Evolutionary conservation across 2,329 filamentous ascomycete genomes (phyloP), one percentile per base, ranked within the genome.

Genomic region (Hymenoscyphus fructigenus): DNA sequence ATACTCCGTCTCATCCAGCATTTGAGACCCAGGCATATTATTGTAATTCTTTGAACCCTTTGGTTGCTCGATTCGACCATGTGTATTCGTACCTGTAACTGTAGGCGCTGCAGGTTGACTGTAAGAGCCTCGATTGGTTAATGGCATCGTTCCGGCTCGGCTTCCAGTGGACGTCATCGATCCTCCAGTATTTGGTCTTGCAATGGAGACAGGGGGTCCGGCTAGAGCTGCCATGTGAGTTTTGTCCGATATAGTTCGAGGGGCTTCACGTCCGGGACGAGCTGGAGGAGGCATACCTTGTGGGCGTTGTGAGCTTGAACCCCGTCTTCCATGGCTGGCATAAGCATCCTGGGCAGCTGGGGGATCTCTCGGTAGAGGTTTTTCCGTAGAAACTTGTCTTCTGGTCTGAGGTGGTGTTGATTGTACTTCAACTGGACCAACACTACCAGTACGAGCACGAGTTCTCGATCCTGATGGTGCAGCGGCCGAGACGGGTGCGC

Each of bases 31-130:
- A 23, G 90, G 90, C 36, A 94, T 92, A 59, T 86, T 85, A 50
- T 36, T 36, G 75, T 93, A 92, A 69, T 86, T 87, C 73, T 89
- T 86, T 23, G 59, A 44, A 15, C 59, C 59, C 62, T 73, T 79
- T 12, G 91, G 91, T 75, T 97, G 94, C 69, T 95, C 91, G 72
- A 98, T 92, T 68, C 91, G 91, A 68, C 93, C 94, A 76, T 97
- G 91, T 3, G 86, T 93, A 77, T 95, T 97, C 61, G 93, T 95
- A 71, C 91, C 89, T 59, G 93, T 93, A 66, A 97, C 89, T 58
- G 92, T 88, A 34, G 95, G 93, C 63, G 92, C 92, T 57, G 89
- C 89, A 59, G 94, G 95, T 77, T 96, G 92, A 69, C 92, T 92
- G 76, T 98, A 97, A 65, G 91, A 90, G 76, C 91, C 84, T 69